A percentile compares a stretch with the other conserved stretches of the same genome.
These are phyloP conservation scores for Carpinus viminea DNA, from an alignment of 306 rosid species.

Conservation along the genomic window DNA sequence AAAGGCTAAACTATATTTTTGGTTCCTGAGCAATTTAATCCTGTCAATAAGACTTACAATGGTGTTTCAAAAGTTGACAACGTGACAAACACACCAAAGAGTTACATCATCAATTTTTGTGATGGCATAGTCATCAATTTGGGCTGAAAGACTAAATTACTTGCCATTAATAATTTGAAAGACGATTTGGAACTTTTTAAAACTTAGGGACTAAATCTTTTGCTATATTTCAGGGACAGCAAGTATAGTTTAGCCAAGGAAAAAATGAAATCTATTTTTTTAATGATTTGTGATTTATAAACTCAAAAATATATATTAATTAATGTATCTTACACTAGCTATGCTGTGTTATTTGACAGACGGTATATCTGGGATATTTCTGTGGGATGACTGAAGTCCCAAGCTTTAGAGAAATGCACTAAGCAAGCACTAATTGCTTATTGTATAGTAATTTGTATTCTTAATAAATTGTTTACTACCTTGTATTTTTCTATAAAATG, in stretches of 20 bases:
- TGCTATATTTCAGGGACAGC: too few relatives aligned
- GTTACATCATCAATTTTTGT: background rate
- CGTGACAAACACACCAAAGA: background rate
- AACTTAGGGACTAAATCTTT: too few relatives aligned
- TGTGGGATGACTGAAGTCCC: background rate
- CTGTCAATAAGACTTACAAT: background rate
- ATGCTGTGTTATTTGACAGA: background rate
- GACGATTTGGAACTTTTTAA: background rate
- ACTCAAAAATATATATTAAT: background rate
- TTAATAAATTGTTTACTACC: background rate
- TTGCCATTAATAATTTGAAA: background rate
- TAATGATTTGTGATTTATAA: constrained; percentile 5
- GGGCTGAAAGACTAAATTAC: background rate
- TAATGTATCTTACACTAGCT: background rate
- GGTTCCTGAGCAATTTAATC: background rate
- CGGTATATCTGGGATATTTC: constrained; percentile 3
- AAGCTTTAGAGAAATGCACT: background rate
- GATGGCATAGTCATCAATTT: background rate
- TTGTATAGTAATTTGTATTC: background rate
- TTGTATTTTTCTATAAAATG: background rate
- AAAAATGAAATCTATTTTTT: background rate
- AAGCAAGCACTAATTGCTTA: background rate
- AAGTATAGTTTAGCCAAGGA: background rate
- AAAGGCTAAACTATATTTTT: too few relatives aligned
- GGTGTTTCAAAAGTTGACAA: background rate